phyloP scores from a whole-genome alignment of 2,329 filamentous ascomycete genomes.

The Fusarium heterosporum region DNA sequence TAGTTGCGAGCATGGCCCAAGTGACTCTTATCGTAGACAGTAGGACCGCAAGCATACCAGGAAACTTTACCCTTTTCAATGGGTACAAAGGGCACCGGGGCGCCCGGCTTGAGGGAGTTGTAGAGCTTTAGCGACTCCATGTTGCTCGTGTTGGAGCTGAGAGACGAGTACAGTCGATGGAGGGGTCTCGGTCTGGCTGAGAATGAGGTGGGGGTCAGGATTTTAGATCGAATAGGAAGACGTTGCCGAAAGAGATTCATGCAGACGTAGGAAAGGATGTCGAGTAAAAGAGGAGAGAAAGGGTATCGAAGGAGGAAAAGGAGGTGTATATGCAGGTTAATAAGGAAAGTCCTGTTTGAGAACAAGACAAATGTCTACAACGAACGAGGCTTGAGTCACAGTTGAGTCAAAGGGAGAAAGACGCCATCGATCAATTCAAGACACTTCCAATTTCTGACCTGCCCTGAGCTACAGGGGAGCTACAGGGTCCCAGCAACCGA shows the following conservation, averaged over 20 bases:
- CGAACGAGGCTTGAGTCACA: conserved; percentile 37
- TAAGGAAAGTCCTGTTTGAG: conserved; percentile 7
- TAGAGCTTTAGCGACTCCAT: conserved; percentile 76
- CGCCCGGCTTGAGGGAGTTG: conserved; percentile 80
- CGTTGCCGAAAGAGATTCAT: conserved; percentile 54
- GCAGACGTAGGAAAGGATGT: conserved; percentile 43
- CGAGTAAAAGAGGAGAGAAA: conserved; percentile 18
- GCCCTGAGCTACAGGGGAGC: conserved; percentile 28
- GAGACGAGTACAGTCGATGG: conserved; percentile 52
- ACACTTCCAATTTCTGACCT: conserved; percentile 22
- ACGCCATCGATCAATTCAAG: conserved; percentile 34
- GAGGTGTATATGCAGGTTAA: conserved; percentile 23
- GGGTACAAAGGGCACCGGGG: conserved; percentile 79
- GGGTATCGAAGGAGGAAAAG: conserved; percentile 28
- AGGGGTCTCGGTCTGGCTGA: conserved; percentile 40
- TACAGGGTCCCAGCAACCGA: conserved; percentile 6
- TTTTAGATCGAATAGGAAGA: conserved; percentile 42
- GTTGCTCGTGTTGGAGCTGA: conserved; percentile 44
- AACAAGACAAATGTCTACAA: conserved; percentile 38
- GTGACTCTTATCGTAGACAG: conserved; percentile 85
- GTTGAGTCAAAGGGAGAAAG: conserved; percentile 39
- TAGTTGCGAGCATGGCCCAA: conserved; percentile 89
- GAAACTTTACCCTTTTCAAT: conserved; percentile 77
- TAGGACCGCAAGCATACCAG: conserved; percentile 93
- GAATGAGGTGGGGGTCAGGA: conserved; percentile 48